Percentiles rank a stretch among this genome's conserved stretches.
Evolutionary conservation across 148 eudicot species (phyloP).

Genomic region (Rhododendron griersonianum): DNA sequence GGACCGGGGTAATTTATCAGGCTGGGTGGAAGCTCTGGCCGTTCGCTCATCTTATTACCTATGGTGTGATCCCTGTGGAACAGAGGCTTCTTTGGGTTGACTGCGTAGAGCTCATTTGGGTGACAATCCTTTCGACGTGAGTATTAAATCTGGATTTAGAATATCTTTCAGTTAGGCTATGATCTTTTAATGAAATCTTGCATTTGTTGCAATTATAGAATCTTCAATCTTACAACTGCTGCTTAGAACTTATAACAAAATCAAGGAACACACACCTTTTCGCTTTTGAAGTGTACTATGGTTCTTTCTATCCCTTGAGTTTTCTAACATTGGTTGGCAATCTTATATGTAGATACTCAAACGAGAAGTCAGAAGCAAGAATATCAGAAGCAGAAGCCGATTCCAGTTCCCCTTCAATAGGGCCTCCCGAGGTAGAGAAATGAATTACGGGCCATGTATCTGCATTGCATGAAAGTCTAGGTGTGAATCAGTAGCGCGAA

Average conservation of each 20-base stretch:
- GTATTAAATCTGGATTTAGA: slow-evolving; percentile 12
- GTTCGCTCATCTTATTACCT: slow-evolving; percentile 86
- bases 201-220: not conserved
- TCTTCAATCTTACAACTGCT: not conserved
- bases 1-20: slow-evolving; percentile 28
- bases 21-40: slow-evolving; percentile 97
- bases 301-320: not conserved
- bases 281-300: not conserved
- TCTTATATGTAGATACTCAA: slow-evolving; percentile 57
- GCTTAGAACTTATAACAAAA: not conserved
- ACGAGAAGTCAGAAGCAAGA: slow-evolving; percentile 93
- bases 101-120: slow-evolving; percentile 94
- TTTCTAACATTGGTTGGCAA: slow-evolving; percentile 8
- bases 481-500: not conserved
- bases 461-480: not conserved
- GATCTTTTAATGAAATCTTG: not conserved
- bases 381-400: slow-evolving; percentile 50
- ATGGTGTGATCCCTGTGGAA: slow-evolving; percentile 82
- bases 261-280: not conserved
- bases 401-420: slow-evolving; percentile 24
- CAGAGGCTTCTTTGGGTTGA: slow-evolving; percentile 99
- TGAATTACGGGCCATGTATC: not conserved
- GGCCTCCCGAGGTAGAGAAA: slow-evolving; percentile 45
- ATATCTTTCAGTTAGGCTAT: not conserved
- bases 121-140: slow-evolving; percentile 95